Conservation (phyloP, 2,329 filamentous ascomycete species). For the Exutisphaerella laricina region DNA sequence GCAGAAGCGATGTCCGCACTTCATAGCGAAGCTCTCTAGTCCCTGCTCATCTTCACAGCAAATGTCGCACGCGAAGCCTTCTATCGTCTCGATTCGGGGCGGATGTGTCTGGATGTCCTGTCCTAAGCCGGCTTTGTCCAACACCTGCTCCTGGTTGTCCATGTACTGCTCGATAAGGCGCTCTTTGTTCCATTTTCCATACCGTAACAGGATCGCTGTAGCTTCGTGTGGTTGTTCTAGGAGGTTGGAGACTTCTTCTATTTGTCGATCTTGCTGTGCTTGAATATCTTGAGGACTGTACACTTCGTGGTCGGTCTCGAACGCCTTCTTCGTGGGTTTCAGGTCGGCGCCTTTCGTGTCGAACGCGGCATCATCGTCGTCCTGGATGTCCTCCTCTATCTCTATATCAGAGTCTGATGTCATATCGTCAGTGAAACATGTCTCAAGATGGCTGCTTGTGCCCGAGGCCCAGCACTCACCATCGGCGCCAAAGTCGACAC, state of each 20-base stretch:
- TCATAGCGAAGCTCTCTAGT: slow-evolving; percentile 84
- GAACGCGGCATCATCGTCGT: slow-evolving; percentile 56
- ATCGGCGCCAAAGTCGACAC: slow-evolving; percentile 46
- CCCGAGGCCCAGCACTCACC: slow-evolving; percentile 29
- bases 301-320: slow-evolving; percentile 80
- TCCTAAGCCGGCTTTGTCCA: slow-evolving; percentile 79
- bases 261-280: slow-evolving; percentile 74
- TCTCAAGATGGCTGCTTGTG: too few relatives aligned
- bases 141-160: slow-evolving; percentile 72
- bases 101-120: slow-evolving; percentile 51
- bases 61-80: slow-evolving; percentile 86
- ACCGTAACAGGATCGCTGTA: slow-evolving; percentile 79
- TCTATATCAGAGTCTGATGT: slow-evolving; percentile 46
- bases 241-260: slow-evolving; percentile 86
- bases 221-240: slow-evolving; percentile 85
- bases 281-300: slow-evolving; percentile 76
- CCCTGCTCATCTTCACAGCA: slow-evolving; percentile 83
- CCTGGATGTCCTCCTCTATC: slow-evolving; percentile 53
- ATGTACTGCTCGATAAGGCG: slow-evolving; percentile 92
- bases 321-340: slow-evolving; percentile 66
- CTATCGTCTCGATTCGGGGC: slow-evolving; percentile 64
- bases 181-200: slow-evolving; percentile 95
- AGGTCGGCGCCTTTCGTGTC: slow-evolving; percentile 63
- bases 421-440: slow-evolving; percentile 11
- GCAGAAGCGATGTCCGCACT: slow-evolving; percentile 90